These are phyloP conservation scores for Hypseocharis bilobata DNA, from an alignment of 441 rosid genomes.

Conservation along the genomic window DNA sequence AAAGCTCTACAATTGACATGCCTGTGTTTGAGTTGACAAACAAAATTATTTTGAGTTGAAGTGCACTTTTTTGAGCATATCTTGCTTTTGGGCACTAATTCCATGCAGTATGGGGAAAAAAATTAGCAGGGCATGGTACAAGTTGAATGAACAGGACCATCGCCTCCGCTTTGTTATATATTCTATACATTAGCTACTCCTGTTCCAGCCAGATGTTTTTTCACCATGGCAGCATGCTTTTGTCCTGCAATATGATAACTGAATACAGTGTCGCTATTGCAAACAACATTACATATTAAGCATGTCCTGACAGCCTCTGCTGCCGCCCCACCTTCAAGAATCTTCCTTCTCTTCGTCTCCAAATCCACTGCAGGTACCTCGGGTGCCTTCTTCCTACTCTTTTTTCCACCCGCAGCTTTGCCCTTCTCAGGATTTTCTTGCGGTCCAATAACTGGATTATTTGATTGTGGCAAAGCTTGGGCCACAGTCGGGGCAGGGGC, in stretches of 20 bases:
- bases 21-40: no score
- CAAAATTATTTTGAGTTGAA: no score
- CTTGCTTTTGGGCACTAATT: no score
- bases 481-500: not conserved
- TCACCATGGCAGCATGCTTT: conserved; percentile 36
- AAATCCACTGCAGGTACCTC: conserved; percentile 26
- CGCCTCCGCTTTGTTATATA: no score
- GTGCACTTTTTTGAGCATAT: no score
- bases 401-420: conserved; percentile 4
- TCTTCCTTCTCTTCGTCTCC: conserved; percentile 35
- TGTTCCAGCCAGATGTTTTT: conserved; percentile 8
- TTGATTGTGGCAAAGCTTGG: not conserved
- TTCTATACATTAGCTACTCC: conserved; percentile 17
- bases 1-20: no score
- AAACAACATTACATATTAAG: conserved; percentile 39
- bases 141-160: no score
- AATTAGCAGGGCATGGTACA: no score
- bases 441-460: conserved; percentile 28
- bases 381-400: conserved; percentile 24
- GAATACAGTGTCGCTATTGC: conserved; percentile 38
- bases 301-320: conserved; percentile 37
- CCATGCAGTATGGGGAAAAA: no score
- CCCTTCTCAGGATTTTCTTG: conserved; percentile 23
- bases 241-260: conserved; percentile 33
- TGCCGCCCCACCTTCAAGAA: conserved; percentile 36